Evolutionary conservation across 2,329 filamentous ascomycete species (phyloP).

Genomic region (Arachnomyces sp.): DNA sequence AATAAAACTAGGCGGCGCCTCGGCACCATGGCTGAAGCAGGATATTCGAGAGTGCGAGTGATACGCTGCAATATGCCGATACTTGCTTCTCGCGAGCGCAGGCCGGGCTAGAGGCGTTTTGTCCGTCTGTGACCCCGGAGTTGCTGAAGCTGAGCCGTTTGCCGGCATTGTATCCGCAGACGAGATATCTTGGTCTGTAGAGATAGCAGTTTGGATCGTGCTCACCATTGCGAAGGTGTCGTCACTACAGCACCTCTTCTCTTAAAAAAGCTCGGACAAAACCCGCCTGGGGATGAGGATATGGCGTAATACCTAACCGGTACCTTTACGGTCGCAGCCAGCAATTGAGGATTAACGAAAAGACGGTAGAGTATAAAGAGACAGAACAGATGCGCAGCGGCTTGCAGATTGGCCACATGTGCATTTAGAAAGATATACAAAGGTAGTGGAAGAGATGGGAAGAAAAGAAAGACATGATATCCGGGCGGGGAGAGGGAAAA

Average conservation of each 20-base stretch:
- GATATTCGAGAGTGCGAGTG: conserved; percentile 67
- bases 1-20: conserved; percentile 70
- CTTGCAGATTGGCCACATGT: too few species aligned
- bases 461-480: too few species aligned
- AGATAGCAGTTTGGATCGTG: conserved; percentile 19
- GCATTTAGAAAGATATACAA: too few species aligned
- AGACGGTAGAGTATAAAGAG: too few species aligned
- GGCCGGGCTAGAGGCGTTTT: conserved; percentile 14
- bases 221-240: conserved; percentile 23
- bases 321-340: too few species aligned
- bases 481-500: too few species aligned
- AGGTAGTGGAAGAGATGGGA: too few species aligned
- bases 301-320: too few species aligned
- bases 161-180: conserved; percentile 6
- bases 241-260: too few species aligned
- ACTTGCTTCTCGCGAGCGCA: conserved; percentile 54
- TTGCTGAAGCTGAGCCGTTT: conserved; percentile 9
- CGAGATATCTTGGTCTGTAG: conserved; percentile 21
- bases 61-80: conserved; percentile 84
- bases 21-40: conserved; percentile 76
- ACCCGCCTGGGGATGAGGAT: background rate
- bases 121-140: conserved; percentile 1
- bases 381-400: too few species aligned
- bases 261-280: background rate
- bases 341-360: too few species aligned